These are phyloP conservation scores for Myochromella boudieri DNA, from an alignment of 768 basidiomycete species.

Conservation along the genomic window DNA sequence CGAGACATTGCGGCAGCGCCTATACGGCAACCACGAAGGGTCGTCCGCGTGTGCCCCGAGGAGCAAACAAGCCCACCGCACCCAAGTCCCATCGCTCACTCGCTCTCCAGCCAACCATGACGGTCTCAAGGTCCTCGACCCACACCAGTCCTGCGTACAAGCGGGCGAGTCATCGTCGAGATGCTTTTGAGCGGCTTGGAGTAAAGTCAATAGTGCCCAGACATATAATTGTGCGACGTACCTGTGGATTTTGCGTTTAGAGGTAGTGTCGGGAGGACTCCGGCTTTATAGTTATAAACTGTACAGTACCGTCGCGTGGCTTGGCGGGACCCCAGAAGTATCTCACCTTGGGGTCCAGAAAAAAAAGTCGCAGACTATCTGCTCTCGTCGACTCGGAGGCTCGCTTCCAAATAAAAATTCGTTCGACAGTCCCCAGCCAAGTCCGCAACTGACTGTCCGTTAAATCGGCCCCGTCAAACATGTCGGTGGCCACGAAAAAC, in stretches of 20 bases:
- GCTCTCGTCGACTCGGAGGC: slow-evolving; percentile 8
- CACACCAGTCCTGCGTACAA: slow-evolving; percentile 58
- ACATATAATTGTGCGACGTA: slow-evolving; percentile 28
- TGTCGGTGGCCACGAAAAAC: slow-evolving; percentile 92
- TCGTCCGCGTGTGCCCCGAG: slow-evolving; percentile 31
- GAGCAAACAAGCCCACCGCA: slow-evolving; percentile 54
- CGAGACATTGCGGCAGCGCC: slow-evolving; percentile 86
- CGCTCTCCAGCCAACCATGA: slow-evolving; percentile 75
- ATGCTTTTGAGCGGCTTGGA: slow-evolving; percentile 79
- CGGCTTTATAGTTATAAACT: slow-evolving; percentile 32
- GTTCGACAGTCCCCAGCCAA: slow-evolving; percentile 10
- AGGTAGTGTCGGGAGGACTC: background rate
- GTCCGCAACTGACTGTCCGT: slow-evolving; percentile 26
- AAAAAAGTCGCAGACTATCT: slow-evolving; percentile 11
- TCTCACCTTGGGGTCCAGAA: slow-evolving; percentile 15
- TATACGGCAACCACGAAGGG: slow-evolving; percentile 70
- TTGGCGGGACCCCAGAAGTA: slow-evolving; percentile 43
- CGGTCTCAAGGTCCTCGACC: slow-evolving; percentile 90
- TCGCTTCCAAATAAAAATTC: slow-evolving; percentile 7
- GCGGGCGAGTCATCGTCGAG: slow-evolving; percentile 83
- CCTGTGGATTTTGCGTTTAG: slow-evolving; percentile 68
- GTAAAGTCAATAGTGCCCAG: slow-evolving; percentile 15
- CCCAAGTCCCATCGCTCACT: slow-evolving; percentile 81
- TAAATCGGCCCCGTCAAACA: slow-evolving; percentile 67
- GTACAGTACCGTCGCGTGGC: slow-evolving; percentile 49